These are phyloP conservation scores for Pezicula radicicola DNA, from an alignment of 2,329 filamentous ascomycete species.

Conservation along the genomic window DNA sequence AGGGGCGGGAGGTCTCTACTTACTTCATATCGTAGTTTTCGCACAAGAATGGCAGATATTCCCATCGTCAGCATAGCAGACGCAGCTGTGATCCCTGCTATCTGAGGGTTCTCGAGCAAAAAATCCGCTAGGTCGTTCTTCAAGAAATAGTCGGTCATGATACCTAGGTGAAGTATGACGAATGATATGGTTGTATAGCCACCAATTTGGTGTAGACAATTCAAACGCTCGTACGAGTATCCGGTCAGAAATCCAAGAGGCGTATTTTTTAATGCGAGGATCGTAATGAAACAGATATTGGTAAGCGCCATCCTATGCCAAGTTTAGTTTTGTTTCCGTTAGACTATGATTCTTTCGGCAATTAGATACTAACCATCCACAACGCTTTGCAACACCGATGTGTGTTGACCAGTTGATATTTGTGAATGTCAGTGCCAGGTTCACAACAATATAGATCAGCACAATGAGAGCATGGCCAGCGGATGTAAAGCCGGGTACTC, in stretches of 20 bases:
- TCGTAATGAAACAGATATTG: slow-evolving; percentile 48
- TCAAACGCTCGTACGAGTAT: slow-evolving; percentile 55
- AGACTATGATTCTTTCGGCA: slow-evolving; percentile 15
- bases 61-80: slow-evolving; percentile 41
- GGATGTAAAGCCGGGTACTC: slow-evolving; percentile 33
- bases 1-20: not conserved
- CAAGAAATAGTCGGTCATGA: slow-evolving; percentile 24
- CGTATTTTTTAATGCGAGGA: slow-evolving; percentile 54
- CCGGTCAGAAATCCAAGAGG: slow-evolving; percentile 48
- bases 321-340: slow-evolving; percentile 10
- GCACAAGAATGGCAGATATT: slow-evolving; percentile 28
- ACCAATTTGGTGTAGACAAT: slow-evolving; percentile 50
- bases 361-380: slow-evolving; percentile 13
- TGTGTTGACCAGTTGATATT: slow-evolving; percentile 13
- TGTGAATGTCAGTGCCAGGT: slow-evolving; percentile 30
- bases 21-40: not conserved
- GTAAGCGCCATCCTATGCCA: slow-evolving; percentile 38
- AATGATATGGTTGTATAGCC: slow-evolving; percentile 44
- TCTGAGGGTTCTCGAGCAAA: slow-evolving; percentile 34
- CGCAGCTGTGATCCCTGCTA: slow-evolving; percentile 46
- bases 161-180: slow-evolving; percentile 38
- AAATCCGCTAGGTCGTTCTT: slow-evolving; percentile 18
- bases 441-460: slow-evolving; percentile 30
- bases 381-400: slow-evolving; percentile 3
- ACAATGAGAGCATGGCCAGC: slow-evolving; percentile 33